Evolutionary conservation across 2,329 filamentous ascomycete species (phyloP).

Genomic region (Ophiostoma quercus): DNA sequence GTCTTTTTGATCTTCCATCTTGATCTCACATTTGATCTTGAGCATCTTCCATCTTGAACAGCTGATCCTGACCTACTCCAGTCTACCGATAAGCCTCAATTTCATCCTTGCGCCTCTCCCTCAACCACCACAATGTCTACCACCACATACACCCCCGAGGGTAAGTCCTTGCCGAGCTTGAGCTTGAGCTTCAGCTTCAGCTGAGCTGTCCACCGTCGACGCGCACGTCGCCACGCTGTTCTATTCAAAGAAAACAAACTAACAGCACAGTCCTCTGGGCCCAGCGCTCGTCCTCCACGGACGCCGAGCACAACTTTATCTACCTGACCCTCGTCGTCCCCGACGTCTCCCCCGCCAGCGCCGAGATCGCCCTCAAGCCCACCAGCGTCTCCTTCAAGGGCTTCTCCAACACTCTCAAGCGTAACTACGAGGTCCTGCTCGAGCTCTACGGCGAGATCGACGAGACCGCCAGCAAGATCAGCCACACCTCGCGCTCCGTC

Average conservation of each 20-base stretch:
- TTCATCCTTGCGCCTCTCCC: not conserved
- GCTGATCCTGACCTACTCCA: not conserved
- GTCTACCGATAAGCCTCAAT: not conserved
- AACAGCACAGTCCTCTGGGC: slow-evolving; percentile 78
- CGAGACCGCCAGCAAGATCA: slow-evolving; percentile 71
- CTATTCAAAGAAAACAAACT: not conserved
- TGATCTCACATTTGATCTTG: not conserved
- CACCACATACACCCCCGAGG: slow-evolving; percentile 37
- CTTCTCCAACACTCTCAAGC: slow-evolving; percentile 76
- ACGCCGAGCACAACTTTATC: slow-evolving; percentile 86
- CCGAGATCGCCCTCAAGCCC: slow-evolving; percentile 79
- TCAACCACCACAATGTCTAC: slow-evolving; percentile 30
- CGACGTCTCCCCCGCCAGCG: slow-evolving; percentile 68
- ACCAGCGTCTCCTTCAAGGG: slow-evolving; percentile 75
- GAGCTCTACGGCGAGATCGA: slow-evolving; percentile 92
- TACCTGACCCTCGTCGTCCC: slow-evolving; percentile 87
- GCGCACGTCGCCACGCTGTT: not conserved
- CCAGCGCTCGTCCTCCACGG: slow-evolving; percentile 79
- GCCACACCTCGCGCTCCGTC: slow-evolving; percentile 83
- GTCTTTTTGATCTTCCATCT: not conserved
- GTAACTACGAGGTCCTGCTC: slow-evolving; percentile 77
- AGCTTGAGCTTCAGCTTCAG: too few species aligned
- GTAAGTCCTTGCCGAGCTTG: slow-evolving; percentile 31
- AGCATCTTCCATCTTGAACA: not conserved
- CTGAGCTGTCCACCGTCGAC: not conserved